These are phyloP conservation scores for Fraxinus sp. DNA, from an alignment of 305 asterid genomes.

Conservation along the genomic window DNA sequence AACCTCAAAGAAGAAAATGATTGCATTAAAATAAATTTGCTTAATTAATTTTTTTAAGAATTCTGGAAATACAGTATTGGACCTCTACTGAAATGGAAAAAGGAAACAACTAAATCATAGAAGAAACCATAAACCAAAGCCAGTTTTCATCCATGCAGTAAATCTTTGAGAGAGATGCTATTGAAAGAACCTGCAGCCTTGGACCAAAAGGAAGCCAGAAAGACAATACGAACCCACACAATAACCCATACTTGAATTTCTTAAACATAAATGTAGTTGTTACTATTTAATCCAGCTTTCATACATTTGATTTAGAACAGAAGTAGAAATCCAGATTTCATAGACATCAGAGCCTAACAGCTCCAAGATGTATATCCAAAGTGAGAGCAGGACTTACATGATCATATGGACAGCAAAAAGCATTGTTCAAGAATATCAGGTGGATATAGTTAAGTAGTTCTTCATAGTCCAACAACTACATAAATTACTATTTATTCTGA, in stretches of 20 bases:
- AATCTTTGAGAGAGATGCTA: not conserved
- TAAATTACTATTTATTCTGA: not conserved
- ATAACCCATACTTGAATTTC: not conserved
- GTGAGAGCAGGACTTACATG: not conserved
- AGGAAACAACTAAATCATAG: not conserved
- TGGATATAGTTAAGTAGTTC: not conserved
- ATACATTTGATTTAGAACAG: not conserved
- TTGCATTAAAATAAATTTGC: not conserved
- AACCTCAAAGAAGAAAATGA: not conserved
- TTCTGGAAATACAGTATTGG: not conserved
- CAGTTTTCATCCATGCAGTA: not conserved
- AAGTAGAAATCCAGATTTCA: not conserved
- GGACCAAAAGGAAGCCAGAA: not conserved
- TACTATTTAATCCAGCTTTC: not conserved
- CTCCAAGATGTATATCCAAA: not conserved
- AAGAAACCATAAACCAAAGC: not conserved
- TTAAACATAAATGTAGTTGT: not conserved
- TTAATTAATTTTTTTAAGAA: not conserved
- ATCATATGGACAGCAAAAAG: not conserved
- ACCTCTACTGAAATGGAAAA: not conserved
- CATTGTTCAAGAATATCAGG: not conserved
- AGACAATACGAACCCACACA: not conserved
- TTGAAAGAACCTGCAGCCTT: not conserved
- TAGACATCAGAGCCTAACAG: not conserved
- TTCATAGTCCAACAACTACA: not conserved